These are phyloP conservation scores for Cladophialophora yegresii DNA, from an alignment of 2,329 filamentous ascomycete species.

Conservation along the genomic window DNA sequence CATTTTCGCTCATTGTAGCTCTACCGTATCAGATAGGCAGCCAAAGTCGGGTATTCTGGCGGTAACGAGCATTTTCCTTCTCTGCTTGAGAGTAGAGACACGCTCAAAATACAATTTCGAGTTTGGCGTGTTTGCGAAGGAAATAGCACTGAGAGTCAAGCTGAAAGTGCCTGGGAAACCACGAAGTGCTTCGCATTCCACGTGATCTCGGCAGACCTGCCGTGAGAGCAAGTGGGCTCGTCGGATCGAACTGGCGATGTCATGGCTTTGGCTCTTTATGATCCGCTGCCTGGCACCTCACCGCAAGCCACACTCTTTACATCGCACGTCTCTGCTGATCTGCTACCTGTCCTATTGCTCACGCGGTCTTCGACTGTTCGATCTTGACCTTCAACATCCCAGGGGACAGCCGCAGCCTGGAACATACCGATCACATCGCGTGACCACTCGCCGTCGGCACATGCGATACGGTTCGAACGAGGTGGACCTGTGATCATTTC, in stretches of 20 bases:
- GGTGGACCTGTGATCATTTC: conserved; percentile 17
- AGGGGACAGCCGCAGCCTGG: background rate
- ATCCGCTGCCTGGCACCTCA: conserved; percentile 4
- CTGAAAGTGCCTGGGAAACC: background rate
- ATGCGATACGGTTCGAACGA: conserved; percentile 27
- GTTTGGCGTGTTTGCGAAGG: background rate
- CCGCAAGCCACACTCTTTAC: conserved; percentile 5
- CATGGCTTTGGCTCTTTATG: conserved; percentile 12
- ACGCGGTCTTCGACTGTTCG: background rate
- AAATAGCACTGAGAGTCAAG: background rate
- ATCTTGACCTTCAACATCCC: background rate
- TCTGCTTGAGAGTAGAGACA: background rate
- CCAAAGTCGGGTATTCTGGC: background rate
- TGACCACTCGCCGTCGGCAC: conserved; percentile 4
- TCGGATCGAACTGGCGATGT: conserved; percentile 7
- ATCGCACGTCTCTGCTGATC: conserved; percentile 6
- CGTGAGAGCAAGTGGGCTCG: background rate
- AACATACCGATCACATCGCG: background rate
- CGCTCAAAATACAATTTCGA: background rate
- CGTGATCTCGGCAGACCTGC: conserved; percentile 24
- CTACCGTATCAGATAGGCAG: background rate
- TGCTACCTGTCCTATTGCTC: background rate
- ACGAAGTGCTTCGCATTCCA: background rate
- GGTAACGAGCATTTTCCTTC: background rate
- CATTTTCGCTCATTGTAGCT: conserved; percentile 19